Percentiles rank a stretch among this genome's conserved stretches.
Evolutionary conservation across 345 rosid species (phyloP).

Genomic region (Corchorus capsularis): DNA sequence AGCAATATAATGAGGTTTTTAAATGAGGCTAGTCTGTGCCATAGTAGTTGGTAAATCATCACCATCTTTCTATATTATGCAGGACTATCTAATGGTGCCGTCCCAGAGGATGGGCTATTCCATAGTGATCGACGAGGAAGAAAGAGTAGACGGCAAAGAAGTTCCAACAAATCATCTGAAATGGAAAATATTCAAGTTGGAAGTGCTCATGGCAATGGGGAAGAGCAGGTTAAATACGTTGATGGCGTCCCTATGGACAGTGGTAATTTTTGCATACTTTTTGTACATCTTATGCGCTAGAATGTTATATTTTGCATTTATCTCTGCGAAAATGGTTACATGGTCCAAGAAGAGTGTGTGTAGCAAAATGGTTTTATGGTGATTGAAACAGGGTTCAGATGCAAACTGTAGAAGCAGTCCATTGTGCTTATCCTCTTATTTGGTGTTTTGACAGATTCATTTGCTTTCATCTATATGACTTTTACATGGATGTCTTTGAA

Average conservation of each 20-base stretch:
- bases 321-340: neutral
- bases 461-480: neutral
- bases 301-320: neutral
- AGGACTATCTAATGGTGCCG: slow-evolving; percentile 45
- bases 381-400: slow-evolving; percentile 8
- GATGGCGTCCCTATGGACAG: slow-evolving; percentile 31
- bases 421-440: neutral
- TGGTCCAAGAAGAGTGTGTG: neutral
- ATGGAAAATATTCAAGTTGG: slow-evolving; percentile 51
- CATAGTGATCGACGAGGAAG: slow-evolving; percentile 62
- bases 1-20: slow-evolving; percentile 19
- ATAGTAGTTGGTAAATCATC: slow-evolving; percentile 14
- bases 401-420: neutral
- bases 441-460: neutral
- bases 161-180: slow-evolving; percentile 52
- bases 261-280: slow-evolving; percentile 35
- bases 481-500: neutral
- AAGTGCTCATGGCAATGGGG: slow-evolving; percentile 26
- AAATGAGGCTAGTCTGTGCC: slow-evolving; percentile 10
- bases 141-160: slow-evolving; percentile 77
- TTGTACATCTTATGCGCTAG: neutral
- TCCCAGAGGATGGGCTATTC: slow-evolving; percentile 47
- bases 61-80: slow-evolving; percentile 28
- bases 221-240: slow-evolving; percentile 27
- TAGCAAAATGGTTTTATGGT: slow-evolving; percentile 10